Percentiles rank a stretch among this genome's conserved stretches.
phyloP scores from a whole-genome alignment of 2,329 filamentous ascomycete genomes.

The Xylariaceae sp. region DNA sequence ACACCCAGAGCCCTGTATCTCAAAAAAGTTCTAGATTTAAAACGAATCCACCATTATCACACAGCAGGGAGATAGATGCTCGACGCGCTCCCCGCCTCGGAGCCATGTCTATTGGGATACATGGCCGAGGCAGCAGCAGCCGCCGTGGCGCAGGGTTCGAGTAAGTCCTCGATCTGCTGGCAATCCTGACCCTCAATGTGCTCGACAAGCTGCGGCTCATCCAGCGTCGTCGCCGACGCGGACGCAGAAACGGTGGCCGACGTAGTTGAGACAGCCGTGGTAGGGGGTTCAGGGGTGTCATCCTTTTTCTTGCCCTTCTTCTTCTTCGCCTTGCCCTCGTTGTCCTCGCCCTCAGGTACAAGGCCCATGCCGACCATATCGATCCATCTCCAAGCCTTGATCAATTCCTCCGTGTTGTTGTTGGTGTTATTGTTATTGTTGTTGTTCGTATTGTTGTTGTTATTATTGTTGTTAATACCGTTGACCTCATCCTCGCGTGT shows the following conservation, averaged over 20 bases:
- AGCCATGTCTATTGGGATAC: background rate
- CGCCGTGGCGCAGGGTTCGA: slow-evolving; percentile 29
- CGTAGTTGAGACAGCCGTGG: too few relatives aligned
- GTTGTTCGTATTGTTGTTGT: background rate
- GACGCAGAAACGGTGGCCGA: too few relatives aligned
- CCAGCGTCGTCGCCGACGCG: too few relatives aligned
- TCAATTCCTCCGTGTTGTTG: slow-evolving; percentile 16
- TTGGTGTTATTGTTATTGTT: background rate
- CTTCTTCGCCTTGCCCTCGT: slow-evolving; percentile 19
- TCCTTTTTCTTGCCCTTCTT: slow-evolving; percentile 18
- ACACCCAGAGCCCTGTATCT: background rate
- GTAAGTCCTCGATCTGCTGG: slow-evolving; percentile 32
- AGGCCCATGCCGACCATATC: slow-evolving; percentile 46
- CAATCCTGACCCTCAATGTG: background rate
- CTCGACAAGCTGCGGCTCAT: background rate
- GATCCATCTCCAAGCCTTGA: slow-evolving; percentile 50
- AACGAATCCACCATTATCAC: background rate
- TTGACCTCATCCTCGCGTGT: slow-evolving; percentile 7
- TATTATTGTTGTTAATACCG: background rate
- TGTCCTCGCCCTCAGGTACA: background rate
- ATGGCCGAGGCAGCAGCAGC: background rate
- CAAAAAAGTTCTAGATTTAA: background rate
- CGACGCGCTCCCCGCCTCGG: background rate
- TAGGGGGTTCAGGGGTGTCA: background rate
- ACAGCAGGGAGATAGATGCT: slow-evolving; percentile 6